Base-by-base conservation (phyloP, 352 stramenopile species). In the Discostella stelligera region DNA sequence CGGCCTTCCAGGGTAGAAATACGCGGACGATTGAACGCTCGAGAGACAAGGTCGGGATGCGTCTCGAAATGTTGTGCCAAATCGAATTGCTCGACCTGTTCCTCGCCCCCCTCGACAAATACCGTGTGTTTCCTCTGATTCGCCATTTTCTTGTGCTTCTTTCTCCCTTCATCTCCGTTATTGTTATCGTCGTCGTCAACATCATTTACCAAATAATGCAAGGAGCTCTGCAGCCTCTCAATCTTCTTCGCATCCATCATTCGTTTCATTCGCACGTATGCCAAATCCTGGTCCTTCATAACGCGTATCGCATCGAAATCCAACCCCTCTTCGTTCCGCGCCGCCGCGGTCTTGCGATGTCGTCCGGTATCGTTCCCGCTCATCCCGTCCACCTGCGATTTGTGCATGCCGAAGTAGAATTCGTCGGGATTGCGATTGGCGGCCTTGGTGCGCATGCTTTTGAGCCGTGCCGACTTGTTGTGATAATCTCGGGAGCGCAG, bases 391-490 rank as follows among this genome's bases (percentile, higher is more conserved):
- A 93, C 80, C 75, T 91, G 78, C 5, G 86, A 82, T 48, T 88
- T 91, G 58, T 96, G 89, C 97, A 99, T 99, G 21, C 90, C 93
- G 85, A 98, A 98, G 87, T 99, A 98, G 85, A 99, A 99, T 90
- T 99, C 97, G 86, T 99, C 97, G 11, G 96, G 96, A 82, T 99
- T 99, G 68, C 95, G 90, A 84, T 98, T 93, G n/a, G 94, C 80
- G 18, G 95, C 96, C 80, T 98, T 98, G 56, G 91, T 80, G 59
- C 95, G 84, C 79, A 99, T 91, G 37, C 82, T 85, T 71, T 92
- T 90, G 25, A 99, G 85, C 13, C 88, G 83, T 63, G 95, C 82
- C 80, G 97, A 85, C 90, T 99, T 99, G 20, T 89, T 89, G 84
- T 98, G 96, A 88, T 97, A 98, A 87, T 99, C 95, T 16, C 92